Evolutionary conservation across 2,329 filamentous ascomycete genomes (phyloP), one percentile per base, ranked within the genome.

Genomic region (Graphilbum sp.): DNA sequence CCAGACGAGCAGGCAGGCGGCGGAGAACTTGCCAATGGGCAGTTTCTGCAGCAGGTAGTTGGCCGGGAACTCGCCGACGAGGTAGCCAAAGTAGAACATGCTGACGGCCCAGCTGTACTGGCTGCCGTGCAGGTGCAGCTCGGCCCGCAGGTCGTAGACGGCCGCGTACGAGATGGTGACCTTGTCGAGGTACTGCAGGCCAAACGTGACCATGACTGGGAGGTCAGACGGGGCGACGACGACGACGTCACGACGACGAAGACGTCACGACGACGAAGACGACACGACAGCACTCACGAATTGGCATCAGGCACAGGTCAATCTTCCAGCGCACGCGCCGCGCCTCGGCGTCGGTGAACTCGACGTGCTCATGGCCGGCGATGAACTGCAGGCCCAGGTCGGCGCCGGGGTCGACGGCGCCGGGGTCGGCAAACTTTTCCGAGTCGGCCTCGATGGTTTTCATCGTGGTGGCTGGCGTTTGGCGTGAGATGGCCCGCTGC

Each of bases 91-190:
- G 46, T 67, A 68, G 49, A 69, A 69, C 38, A 68, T 65, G 25
- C 33, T 34, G 13, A 31, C 23, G n/a, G 36, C 34, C 41, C 41
- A 42, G 37, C 41, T 39, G 52, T 79, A 87, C 51, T 85, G 75
- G 40, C 69, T 65, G n/a, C 68, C 66, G 27, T 54, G 53, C 43
- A 84, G 57, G 13, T 64, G 60, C 4, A 82, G 61, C 45, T 80
- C 75, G 41, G 64, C 57, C 52, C 79, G 71, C 38, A 85, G 48
- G 2, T 67, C 66, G 47, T 79, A 80, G 3, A 82, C 61, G 9
- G 69, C 63, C n/a, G 76, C 77, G 58, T 81, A 81, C 36, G 76
- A 75, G 44, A 84, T 83, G 50, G 84, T 84, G 37, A 81, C 75
- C 55, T 66, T 67, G 39, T 39, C 69, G n/a, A 75, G 24, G 18